A percentile compares a stretch with the other conserved stretches of the same genome.
These are phyloP conservation scores for Pyrrhoderma noxium DNA, from an alignment of 1,284 basidiomycete genomes.

Conservation along the genomic window DNA sequence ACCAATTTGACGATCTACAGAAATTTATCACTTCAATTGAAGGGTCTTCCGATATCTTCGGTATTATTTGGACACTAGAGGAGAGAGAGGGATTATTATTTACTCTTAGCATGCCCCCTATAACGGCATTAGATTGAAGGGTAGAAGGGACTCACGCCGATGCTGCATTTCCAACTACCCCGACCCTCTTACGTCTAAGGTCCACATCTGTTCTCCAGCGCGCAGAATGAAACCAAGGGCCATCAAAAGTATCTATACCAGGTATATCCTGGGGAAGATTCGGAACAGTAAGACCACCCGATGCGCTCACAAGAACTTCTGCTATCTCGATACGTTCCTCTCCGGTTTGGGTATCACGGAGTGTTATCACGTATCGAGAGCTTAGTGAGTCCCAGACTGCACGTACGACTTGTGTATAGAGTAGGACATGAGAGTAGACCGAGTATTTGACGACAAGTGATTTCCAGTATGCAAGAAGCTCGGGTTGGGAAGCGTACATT, in stretches of 20 bases:
- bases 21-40: constrained; percentile 46
- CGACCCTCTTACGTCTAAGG: constrained; percentile 46
- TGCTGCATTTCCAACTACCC: constrained; percentile 60
- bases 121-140: constrained; percentile 6
- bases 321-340: constrained; percentile 15
- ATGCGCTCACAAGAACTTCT: constrained; percentile 23
- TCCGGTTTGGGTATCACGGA: constrained; percentile 28
- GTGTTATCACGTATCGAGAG: constrained; percentile 33
- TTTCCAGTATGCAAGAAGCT: constrained; percentile 46
- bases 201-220: constrained; percentile 49
- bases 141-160: constrained; percentile 37
- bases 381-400: constrained; percentile 39
- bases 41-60: constrained; percentile 40
- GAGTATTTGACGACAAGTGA: constrained; percentile 37
- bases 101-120: too few relatives aligned
- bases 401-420: constrained; percentile 34
- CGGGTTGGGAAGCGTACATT: constrained; percentile 39
- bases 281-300: constrained; percentile 30
- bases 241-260: constrained; percentile 42
- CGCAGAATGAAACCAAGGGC: constrained; percentile 47
- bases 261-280: constrained; percentile 37
- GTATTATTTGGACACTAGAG: constrained; percentile 45
- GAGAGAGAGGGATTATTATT: too few relatives aligned
- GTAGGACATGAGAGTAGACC: constrained; percentile 30
- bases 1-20: constrained; percentile 44